Evolutionary conservation across 2,329 filamentous ascomycete genomes (phyloP).

Genomic region (Neonectria hederae): DNA sequence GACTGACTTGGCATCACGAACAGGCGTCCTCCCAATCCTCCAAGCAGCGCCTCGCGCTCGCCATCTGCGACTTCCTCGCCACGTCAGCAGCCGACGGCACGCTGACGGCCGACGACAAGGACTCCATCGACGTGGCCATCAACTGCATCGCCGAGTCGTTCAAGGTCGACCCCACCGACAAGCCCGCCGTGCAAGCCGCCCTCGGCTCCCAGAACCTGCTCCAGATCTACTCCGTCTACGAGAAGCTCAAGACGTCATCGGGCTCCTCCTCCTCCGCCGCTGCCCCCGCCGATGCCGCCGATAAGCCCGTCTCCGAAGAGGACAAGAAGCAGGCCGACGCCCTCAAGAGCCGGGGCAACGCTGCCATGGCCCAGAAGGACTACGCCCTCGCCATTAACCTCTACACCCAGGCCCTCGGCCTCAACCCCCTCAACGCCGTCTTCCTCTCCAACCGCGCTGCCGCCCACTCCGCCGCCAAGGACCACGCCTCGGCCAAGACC

Average conservation of each 20-base stretch:
- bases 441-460: constrained; percentile 98
- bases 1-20: constrained; percentile 2
- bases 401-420: constrained; percentile 86
- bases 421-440: constrained; percentile 88
- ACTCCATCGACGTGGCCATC: constrained; percentile 92
- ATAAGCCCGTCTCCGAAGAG: constrained; percentile 57
- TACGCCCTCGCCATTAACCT: constrained; percentile 83
- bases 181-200: constrained; percentile 76
- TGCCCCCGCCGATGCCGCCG: constrained; percentile 43
- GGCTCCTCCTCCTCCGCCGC: constrained; percentile 50
- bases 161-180: constrained; percentile 87
- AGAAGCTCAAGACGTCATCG: constrained; percentile 81
- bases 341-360: constrained; percentile 91
- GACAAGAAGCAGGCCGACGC: constrained; percentile 84
- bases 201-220: constrained; percentile 88
- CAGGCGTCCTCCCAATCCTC: constrained; percentile 55
- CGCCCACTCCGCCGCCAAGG: constrained; percentile 83
- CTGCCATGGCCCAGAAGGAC: constrained; percentile 94
- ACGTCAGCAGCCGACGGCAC: constrained; percentile 89
- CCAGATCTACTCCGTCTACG: constrained; percentile 94
- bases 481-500: constrained; percentile 83
- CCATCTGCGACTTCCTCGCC: constrained; percentile 94
- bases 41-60: constrained; percentile 91
- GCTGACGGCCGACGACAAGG: constrained; percentile 85
- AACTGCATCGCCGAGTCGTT: constrained; percentile 96